Conservation (phyloP, 1,284 basidiomycete species). For the Ceratobasidium sp. region DNA sequence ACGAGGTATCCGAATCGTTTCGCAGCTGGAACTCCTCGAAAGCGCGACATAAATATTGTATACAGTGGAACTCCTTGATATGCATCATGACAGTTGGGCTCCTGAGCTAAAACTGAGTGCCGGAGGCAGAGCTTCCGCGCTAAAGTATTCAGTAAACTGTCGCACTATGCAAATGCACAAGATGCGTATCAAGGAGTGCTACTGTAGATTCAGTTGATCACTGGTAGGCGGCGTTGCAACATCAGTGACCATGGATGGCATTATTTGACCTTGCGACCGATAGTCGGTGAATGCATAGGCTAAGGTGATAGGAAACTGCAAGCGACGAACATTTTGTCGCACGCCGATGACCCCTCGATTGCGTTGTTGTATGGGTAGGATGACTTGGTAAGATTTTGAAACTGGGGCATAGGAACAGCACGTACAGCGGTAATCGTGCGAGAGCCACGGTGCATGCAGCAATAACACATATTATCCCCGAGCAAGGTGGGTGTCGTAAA, state of each 20-base stretch:
- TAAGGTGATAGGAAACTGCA: constrained; percentile 41
- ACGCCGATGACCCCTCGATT: background rate
- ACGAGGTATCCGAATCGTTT: background rate
- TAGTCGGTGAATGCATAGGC: constrained; percentile 46
- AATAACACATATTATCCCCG: too few species aligned
- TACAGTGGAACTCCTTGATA: constrained; percentile 4
- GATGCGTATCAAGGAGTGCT: too few species aligned
- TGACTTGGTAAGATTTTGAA: background rate
- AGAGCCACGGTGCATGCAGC: too few species aligned
- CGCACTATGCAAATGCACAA: too few species aligned
- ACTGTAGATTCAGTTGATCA: constrained; percentile 45
- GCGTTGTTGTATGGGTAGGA: background rate
- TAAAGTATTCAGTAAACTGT: too few species aligned
- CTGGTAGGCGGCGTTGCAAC: background rate
- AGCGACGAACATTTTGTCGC: constrained; percentile 5
- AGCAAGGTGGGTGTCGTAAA: too few species aligned
- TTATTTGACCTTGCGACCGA: constrained; percentile 1
- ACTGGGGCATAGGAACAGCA: too few species aligned
- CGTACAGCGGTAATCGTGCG: too few species aligned
- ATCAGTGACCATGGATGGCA: constrained; percentile 7
- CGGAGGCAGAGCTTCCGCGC: too few species aligned
- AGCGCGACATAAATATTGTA: constrained; percentile 57
- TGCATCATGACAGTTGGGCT: too few species aligned
- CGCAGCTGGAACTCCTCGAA: constrained; percentile 49
- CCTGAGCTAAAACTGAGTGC: too few species aligned